These are phyloP conservation scores for Pichia kudriavzevii DNA, from an alignment of 1,139 yeast species.

Conservation along the genomic window DNA sequence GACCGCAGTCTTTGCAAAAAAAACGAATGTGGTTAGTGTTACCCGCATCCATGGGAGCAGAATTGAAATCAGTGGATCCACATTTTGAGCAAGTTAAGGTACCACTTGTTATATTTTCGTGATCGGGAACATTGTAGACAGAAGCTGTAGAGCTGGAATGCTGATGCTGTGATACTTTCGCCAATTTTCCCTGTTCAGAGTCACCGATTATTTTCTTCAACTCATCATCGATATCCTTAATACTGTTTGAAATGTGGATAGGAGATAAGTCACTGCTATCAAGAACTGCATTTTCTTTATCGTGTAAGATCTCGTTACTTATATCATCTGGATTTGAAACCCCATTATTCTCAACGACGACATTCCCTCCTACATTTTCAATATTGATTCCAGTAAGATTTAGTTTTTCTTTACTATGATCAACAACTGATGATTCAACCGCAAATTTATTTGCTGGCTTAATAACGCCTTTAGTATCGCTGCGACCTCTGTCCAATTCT, in stretches of 20 bases:
- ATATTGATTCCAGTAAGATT: constrained; percentile 3
- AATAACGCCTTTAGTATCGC: constrained; percentile 4
- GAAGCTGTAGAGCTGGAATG: constrained; percentile 1
- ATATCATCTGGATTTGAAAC: too few species aligned
- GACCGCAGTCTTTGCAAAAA: constrained; percentile 24
- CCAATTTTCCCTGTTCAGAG: constrained; percentile 1
- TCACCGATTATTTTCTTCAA: neutral
- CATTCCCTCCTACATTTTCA: too few species aligned
- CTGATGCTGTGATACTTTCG: constrained; percentile 8
- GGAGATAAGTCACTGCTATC: neutral
- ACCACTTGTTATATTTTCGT: neutral
- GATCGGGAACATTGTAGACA: neutral
- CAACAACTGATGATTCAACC: constrained; percentile 4
- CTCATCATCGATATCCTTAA: constrained; percentile 12
- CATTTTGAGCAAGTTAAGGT: constrained; percentile 6
- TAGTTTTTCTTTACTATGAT: neutral
- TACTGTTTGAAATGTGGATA: too few species aligned
- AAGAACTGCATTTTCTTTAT: too few species aligned
- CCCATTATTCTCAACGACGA: too few species aligned
- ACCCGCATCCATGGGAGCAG: constrained; percentile 16
- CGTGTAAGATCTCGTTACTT: too few species aligned
- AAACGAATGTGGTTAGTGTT: constrained; percentile 17
- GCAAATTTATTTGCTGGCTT: constrained; percentile 12
- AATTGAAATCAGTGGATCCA: constrained; percentile 9
- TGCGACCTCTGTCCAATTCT: constrained; percentile 5